Evolutionary conservation across 257 asterid species (phyloP).

Genomic region (Rubia yunnanensis): DNA sequence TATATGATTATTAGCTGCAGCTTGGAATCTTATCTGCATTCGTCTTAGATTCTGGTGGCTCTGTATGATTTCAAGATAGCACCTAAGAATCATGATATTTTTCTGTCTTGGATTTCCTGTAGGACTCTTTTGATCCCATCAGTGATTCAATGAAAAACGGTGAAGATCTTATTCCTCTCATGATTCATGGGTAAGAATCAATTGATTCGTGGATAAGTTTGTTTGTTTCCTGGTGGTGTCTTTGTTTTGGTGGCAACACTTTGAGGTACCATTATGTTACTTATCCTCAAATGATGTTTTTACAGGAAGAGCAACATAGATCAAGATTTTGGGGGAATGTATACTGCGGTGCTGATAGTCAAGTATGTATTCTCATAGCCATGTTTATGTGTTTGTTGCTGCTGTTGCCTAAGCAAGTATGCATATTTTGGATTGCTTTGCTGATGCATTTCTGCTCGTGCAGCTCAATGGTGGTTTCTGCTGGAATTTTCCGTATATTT

Average conservation of each 20-base stretch:
- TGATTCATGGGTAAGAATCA: slow-evolving; percentile 73
- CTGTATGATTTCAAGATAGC: neutral
- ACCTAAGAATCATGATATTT: neutral
- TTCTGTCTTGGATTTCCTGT: slow-evolving; percentile 15
- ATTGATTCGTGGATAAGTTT: neutral
- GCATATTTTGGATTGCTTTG: neutral
- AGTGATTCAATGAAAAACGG: slow-evolving; percentile 59
- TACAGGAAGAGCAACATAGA: slow-evolving; percentile 52
- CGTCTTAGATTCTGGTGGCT: neutral
- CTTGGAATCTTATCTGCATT: neutral
- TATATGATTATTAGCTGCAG: no score
- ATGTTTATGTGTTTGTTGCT: neutral
- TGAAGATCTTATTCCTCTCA: slow-evolving; percentile 63
- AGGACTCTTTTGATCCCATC: slow-evolving; percentile 86
- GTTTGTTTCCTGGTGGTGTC: neutral
- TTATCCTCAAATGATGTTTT: neutral
- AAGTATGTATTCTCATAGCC: slow-evolving; percentile 36
- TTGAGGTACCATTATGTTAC: slow-evolving; percentile 1
- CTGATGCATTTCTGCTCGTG: slow-evolving; percentile 14
- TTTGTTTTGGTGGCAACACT: neutral
- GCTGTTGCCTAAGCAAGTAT: neutral
- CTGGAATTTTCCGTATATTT: slow-evolving; percentile 65
- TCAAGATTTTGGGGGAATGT: slow-evolving; percentile 81
- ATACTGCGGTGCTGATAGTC: slow-evolving; percentile 58
- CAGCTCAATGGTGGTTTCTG: slow-evolving; percentile 67